Conservation (phyloP, 2,329 filamentous ascomycete genomes). For the Claviceps spartinae region DNA sequence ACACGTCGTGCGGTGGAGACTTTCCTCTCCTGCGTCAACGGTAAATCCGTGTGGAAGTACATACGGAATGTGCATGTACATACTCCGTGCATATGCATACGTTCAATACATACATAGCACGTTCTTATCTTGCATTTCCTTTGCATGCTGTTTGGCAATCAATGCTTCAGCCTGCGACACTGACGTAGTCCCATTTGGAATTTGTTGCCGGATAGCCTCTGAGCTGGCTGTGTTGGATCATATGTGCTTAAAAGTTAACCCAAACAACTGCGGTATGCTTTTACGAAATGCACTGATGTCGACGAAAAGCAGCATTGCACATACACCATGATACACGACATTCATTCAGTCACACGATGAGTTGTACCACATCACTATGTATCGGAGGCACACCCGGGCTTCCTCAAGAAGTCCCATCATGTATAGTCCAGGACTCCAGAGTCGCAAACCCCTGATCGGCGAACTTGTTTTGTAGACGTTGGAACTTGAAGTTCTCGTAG, state of each 20-base stretch:
- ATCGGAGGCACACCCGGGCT: too few relatives aligned
- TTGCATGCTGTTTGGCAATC: not conserved
- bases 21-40: not conserved
- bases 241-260: not conserved
- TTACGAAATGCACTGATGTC: not conserved
- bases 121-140: too few relatives aligned
- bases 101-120: too few relatives aligned
- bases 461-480: not conserved
- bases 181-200: not conserved
- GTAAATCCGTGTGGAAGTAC: not conserved
- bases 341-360: too few relatives aligned
- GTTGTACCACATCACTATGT: too few relatives aligned
- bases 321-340: not conserved
- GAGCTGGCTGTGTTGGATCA: not conserved
- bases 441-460: not conserved
- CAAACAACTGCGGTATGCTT: not conserved
- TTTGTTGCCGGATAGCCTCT: not conserved
- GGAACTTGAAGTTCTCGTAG: not conserved
- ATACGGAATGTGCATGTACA: too few relatives aligned
- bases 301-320: not conserved
- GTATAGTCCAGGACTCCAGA: not conserved
- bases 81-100: too few relatives aligned
- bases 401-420: too few relatives aligned
- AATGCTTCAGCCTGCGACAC: not conserved
- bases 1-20: not conserved